phyloP scores from a whole-genome alignment of 2,329 filamentous ascomycete genomes.

The Ambrosiella cleistominuta region DNA sequence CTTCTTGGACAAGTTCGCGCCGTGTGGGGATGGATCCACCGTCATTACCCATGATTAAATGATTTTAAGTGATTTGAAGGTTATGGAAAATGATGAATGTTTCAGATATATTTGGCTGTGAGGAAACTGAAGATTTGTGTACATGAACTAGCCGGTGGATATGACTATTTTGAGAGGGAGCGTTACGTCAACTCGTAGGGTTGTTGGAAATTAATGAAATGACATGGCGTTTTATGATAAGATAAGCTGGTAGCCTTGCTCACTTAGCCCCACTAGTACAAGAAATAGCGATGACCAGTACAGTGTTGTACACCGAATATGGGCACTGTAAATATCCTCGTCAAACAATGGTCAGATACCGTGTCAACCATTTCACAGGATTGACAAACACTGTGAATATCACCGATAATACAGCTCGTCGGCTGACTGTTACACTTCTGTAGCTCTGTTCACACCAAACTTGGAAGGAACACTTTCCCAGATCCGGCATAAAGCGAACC shows the following conservation, averaged over 20 bases:
- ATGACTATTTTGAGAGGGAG: too few relatives aligned
- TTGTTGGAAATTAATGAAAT: too few relatives aligned
- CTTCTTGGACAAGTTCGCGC: constrained; percentile 87
- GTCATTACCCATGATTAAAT: constrained; percentile 79
- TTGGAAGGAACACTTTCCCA: not conserved
- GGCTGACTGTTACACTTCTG: not conserved
- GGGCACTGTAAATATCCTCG: too few relatives aligned
- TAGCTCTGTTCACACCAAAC: not conserved
- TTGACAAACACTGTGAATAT: not conserved
- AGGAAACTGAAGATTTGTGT: not conserved
- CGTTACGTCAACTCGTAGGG: too few relatives aligned
- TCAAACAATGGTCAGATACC: too few relatives aligned
- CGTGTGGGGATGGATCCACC: constrained; percentile 92
- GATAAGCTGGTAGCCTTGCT: too few relatives aligned
- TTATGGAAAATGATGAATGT: not conserved
- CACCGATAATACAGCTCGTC: not conserved
- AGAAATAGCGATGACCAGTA: too few relatives aligned
- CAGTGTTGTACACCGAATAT: too few relatives aligned
- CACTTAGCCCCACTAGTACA: too few relatives aligned
- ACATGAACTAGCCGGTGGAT: too few relatives aligned
- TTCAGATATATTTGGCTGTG: not conserved
- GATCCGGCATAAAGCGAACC: not conserved
- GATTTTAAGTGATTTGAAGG: not conserved
- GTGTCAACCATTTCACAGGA: too few relatives aligned
- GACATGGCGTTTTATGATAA: too few relatives aligned